Evolutionary conservation across 164 flowering plant genomes (phyloP), one percentile per base, ranked within the genome.

Genomic region (Echeveria elegans): DNA sequence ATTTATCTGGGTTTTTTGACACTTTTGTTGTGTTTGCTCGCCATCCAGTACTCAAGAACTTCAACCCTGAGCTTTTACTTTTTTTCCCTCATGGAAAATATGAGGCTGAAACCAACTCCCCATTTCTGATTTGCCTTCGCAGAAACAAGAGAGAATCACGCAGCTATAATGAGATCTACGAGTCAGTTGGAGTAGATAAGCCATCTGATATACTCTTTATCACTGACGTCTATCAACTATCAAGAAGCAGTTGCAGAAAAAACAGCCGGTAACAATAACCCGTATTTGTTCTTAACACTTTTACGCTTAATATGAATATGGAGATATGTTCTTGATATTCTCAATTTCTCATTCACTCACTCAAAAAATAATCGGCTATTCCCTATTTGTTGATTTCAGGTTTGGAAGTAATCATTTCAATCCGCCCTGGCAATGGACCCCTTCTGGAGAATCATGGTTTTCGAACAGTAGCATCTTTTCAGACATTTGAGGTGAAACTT

Each of bases 201-300:
- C 96, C 96, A 15, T 79, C 96, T 1, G 84, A 92, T 36, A 79
- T 92, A 66, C 70, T 92, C 41, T 95, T 95, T 72, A 68, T 95
- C 21, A 95, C 99, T 2, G 99, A 95, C 76, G 85, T 91, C 43
- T 79, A 67, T 45, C n/a, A 38, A 38, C 41, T 38, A n/a, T 73
- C 92, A 87, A 79, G 99, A 95, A 86, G 97, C 96, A 38, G 73
- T 76, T 48, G 99, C 96, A 70, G 97, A 96, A 68, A 88, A 84
- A 67, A 86, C 81, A 50, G 97, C 99, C 79, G 99, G 99, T 91
- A 86, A 62, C 31, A 11, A 43, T 10, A 43, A 14, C 47, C 15
- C n/a, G n/a, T n/a, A n/a, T n/a, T n/a, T n/a, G n/a, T n/a, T n/a
- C n/a, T n/a, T n/a, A n/a, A n/a, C n/a, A n/a, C n/a, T n/a, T n/a